Evolutionary conservation across 2,329 filamentous ascomycete species (phyloP), one percentile per base, ranked within the genome.

Genomic region (Trichoderma pleuroti): DNA sequence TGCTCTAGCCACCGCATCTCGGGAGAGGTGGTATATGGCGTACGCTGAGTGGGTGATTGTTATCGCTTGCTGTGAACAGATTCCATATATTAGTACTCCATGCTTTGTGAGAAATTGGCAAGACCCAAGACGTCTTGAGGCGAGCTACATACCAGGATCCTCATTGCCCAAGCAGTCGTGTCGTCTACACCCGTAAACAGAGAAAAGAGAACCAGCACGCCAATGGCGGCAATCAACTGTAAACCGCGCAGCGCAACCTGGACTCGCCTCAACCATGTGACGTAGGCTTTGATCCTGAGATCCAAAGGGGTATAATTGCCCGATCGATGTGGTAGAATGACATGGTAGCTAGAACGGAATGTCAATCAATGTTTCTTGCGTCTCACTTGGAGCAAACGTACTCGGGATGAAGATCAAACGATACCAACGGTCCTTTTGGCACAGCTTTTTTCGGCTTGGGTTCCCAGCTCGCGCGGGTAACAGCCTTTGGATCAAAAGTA

Each of bases 351-450:
- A n/a, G 14, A 26, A 60, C 39, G 56, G 21, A 59, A 54, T 34
- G 67, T 76, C 60, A 73, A 64, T 66, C 61, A 59, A 9, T 36
- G 57, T 28, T 24, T 60, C 52, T 61, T 32, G 36, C 39, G 46
- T 62, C n/a, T 61, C 24, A 18, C n/a, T 18, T 18, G n/a, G 39
- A 28, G n/a, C 16, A 28, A 21, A 83, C 89, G 77, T 86, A 93
- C 91, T 98, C 94, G 1, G 94, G 94, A 80, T 97, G 94, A 71
- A 88, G 87, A 80, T 97, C 96, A 84, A 97, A 92, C 72, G 91
- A 87, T 73, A 98, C 82, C 73, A 97, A 82, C 14, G 93, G 94
- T 0, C 93, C 94, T 67, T 92, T 85, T 57, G 86, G 87, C 84
- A 92, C 91, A 54, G 88, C 85, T 76, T 86, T 90, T 30, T 82